These are phyloP conservation scores for Quambalaria eucalypti DNA, from an alignment of 1,284 basidiomycete genomes.

Conservation along the genomic window DNA sequence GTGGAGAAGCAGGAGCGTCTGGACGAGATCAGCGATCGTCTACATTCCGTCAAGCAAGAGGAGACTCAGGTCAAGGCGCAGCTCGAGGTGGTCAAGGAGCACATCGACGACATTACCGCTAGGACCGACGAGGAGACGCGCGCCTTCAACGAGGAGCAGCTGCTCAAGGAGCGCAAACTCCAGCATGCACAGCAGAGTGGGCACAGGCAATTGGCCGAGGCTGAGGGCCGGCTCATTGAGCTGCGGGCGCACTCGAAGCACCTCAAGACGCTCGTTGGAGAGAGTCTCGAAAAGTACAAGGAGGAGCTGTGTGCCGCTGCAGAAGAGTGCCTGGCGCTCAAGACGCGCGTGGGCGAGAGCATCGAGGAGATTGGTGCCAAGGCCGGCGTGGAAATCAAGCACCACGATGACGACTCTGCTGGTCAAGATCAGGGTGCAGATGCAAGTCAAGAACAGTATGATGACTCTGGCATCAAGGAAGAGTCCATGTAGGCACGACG, in stretches of 20 bases:
- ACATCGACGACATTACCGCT: background rate
- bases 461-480: background rate
- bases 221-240: slow-evolving; percentile 14
- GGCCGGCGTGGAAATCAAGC: background rate
- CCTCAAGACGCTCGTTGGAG: background rate
- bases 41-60: background rate
- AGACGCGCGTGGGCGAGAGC: background rate
- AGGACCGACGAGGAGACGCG: background rate
- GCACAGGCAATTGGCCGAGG: background rate
- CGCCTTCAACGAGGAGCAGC: background rate
- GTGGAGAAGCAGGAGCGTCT: background rate
- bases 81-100: background rate
- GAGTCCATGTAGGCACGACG: background rate
- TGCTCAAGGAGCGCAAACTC: background rate
- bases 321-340: background rate
- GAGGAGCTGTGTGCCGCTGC: background rate
- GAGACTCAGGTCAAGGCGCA: background rate
- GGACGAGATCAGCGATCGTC: background rate
- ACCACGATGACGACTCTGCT: background rate
- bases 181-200: background rate
- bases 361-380: background rate
- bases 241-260: background rate
- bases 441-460: background rate
- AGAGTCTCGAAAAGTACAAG: slow-evolving; percentile 1
- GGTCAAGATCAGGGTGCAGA: background rate